A percentile compares a stretch with the other conserved stretches of the same genome.
phyloP scores from a whole-genome alignment of 352 stramenopile species.

The Globisporangium ultimum region DNA sequence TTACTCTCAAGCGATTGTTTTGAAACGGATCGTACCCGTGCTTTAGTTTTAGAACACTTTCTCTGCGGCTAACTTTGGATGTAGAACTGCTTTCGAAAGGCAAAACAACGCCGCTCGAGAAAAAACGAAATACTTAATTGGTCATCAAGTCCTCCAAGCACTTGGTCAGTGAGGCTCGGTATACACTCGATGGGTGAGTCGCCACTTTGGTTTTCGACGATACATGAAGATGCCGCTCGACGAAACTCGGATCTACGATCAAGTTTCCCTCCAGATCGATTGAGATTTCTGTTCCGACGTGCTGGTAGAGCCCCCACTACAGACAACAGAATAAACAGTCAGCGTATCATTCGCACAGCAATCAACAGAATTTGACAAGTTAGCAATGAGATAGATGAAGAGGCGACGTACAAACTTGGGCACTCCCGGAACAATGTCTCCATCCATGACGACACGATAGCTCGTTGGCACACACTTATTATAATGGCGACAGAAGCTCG shows the following conservation, averaged over 20 bases:
- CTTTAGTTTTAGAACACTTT: not conserved
- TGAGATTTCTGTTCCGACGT: conserved; percentile 69
- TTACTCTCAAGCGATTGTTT: not conserved
- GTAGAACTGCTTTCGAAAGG: not conserved
- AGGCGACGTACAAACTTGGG: conserved; percentile 59
- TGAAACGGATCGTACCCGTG: conserved; percentile 3
- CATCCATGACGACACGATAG: conserved; percentile 81
- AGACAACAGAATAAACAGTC: not conserved
- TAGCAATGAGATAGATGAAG: not conserved
- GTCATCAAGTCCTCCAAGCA: conserved; percentile 54
- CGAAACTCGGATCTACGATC: conserved; percentile 80
- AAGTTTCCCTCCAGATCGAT: conserved; percentile 70
- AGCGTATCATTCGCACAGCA: not conserved
- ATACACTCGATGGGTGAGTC: conserved; percentile 63
- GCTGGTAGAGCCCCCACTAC: conserved; percentile 74
- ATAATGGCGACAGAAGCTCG: conserved; percentile 74
- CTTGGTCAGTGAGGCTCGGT: conserved; percentile 57
- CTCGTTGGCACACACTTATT: conserved; percentile 71
- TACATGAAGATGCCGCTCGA: conserved; percentile 70
- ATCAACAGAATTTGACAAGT: not conserved
- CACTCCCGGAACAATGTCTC: conserved; percentile 72
- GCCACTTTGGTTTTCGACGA: conserved; percentile 63
- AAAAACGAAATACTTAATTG: conserved; percentile 1
- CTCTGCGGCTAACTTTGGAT: not conserved
- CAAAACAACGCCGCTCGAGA: not conserved